Evolutionary conservation across 2,329 filamentous ascomycete genomes (phyloP).

Genomic region (Beauveria pseudobassiana): DNA sequence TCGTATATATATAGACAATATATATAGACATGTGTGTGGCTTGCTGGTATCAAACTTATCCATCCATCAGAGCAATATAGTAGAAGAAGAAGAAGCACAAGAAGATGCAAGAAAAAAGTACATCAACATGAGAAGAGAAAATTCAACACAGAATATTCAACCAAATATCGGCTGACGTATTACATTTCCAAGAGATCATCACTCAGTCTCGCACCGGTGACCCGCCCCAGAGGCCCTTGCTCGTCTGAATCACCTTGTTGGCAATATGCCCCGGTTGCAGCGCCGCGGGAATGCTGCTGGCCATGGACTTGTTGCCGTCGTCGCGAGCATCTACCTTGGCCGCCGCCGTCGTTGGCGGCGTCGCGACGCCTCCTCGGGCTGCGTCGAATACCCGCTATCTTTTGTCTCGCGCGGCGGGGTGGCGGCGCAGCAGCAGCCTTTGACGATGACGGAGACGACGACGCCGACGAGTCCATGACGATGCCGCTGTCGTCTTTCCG

Average conservation of each 20-base stretch:
- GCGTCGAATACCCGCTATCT: conserved; percentile 44
- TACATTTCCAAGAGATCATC: not conserved
- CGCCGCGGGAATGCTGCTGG: conserved; percentile 37
- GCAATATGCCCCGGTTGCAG: conserved; percentile 47
- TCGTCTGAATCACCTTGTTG: conserved; percentile 55
- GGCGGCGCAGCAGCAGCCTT: not conserved
- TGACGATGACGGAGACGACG: too few species aligned
- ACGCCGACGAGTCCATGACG: conserved; percentile 21
- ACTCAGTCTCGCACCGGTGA: conserved; percentile 21
- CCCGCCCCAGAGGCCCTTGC: conserved; percentile 53
- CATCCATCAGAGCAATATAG: not conserved
- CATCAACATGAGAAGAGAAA: not conserved
- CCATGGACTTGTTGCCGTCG: conserved; percentile 40
- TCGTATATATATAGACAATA: not conserved
- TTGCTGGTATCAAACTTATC: not conserved
- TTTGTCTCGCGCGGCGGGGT: conserved; percentile 19
- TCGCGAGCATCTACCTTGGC: conserved; percentile 1
- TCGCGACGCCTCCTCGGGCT: conserved; percentile 19
- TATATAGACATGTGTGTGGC: not conserved
- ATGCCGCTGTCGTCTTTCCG: conserved; percentile 40
- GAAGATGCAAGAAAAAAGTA: not conserved
- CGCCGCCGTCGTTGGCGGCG: not conserved
- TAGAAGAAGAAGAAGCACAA: not conserved
- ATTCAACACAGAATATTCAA: too few species aligned
- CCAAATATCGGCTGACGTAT: too few species aligned